phyloP scores from a whole-genome alignment of 78 protist genomes.

The Monocercomonoides exilis region DNA sequence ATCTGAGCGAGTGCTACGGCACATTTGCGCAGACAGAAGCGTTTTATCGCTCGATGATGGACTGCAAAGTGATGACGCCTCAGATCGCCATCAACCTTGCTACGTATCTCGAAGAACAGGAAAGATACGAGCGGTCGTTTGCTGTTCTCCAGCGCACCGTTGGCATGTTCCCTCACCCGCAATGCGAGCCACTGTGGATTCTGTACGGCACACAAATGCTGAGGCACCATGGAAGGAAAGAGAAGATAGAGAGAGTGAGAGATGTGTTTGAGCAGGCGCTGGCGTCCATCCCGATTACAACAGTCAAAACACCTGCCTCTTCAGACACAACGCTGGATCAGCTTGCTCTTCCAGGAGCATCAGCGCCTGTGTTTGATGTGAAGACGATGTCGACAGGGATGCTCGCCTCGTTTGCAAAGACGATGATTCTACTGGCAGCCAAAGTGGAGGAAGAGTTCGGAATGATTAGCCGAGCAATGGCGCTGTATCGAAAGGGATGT shows the following conservation, averaged over 20 bases:
- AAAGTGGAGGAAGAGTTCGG: slow-evolving; percentile 72
- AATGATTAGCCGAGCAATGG: slow-evolving; percentile 76
- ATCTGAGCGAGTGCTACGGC: slow-evolving; percentile 75
- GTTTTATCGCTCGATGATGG: slow-evolving; percentile 64
- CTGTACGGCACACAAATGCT: slow-evolving; percentile 74
- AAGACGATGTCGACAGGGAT: too few relatives aligned
- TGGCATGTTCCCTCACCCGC: slow-evolving; percentile 70
- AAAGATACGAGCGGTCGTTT: slow-evolving; percentile 79
- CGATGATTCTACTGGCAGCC: slow-evolving; percentile 56
- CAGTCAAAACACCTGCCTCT: too few relatives aligned
- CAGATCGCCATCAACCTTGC: slow-evolving; percentile 79
- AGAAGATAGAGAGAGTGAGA: slow-evolving; percentile 83
- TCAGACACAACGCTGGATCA: too few relatives aligned
- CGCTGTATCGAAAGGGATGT: slow-evolving; percentile 73
- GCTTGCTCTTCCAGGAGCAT: too few relatives aligned
- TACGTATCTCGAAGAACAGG: slow-evolving; percentile 63
- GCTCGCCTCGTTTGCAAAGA: background rate
- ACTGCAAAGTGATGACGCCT: slow-evolving; percentile 73
- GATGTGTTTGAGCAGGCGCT: slow-evolving; percentile 88
- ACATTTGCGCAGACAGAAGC: slow-evolving; percentile 23
- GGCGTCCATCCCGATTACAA: background rate
- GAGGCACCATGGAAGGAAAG: slow-evolving; percentile 57
- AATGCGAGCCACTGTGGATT: slow-evolving; percentile 72
- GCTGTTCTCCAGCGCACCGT: slow-evolving; percentile 74
- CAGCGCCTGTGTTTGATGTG: too few relatives aligned